phyloP scores from a whole-genome alignment of 192 early-diverging fungal species.

The Umbelopsis vinacea region DNA sequence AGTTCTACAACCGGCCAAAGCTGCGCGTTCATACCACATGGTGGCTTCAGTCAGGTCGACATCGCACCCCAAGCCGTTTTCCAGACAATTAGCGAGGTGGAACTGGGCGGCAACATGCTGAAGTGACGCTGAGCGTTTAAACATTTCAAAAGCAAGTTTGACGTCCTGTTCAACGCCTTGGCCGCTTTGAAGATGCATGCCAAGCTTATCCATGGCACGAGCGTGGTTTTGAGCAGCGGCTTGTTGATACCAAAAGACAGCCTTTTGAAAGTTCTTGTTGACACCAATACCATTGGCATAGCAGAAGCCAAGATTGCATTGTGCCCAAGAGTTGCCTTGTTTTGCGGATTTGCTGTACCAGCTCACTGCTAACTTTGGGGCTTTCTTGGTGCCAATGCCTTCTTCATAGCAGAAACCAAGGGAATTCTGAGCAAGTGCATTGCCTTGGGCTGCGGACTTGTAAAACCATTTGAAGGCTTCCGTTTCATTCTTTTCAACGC shows the following conservation, averaged over 20 bases:
- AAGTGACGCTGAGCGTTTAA: conserved; percentile 59
- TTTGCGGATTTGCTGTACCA: conserved; percentile 71
- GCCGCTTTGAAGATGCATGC: conserved; percentile 54
- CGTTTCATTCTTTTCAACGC: conserved; percentile 47
- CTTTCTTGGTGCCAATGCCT: conserved; percentile 68
- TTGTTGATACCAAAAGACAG: conserved; percentile 59
- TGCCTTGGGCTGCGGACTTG: conserved; percentile 66
- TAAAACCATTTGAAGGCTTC: conserved; percentile 69
- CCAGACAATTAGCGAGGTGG: conserved; percentile 54
- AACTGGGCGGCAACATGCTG: conserved; percentile 65
- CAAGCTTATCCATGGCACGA: conserved; percentile 59
- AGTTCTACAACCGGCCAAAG: conserved; percentile 31
- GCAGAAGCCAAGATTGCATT: conserved; percentile 82
- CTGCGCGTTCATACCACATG: conserved; percentile 42
- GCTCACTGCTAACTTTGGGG: conserved; percentile 59
- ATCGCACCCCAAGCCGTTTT: conserved; percentile 44
- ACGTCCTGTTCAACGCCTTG: conserved; percentile 52
- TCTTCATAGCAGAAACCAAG: conserved; percentile 83
- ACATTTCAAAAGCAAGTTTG: conserved; percentile 59
- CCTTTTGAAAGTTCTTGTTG: conserved; percentile 50
- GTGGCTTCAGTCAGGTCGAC: conserved; percentile 34
- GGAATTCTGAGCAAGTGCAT: conserved; percentile 78
- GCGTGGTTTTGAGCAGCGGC: conserved; percentile 64
- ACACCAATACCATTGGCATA: conserved; percentile 80
- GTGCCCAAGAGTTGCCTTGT: conserved; percentile 78